Evolutionary conservation across 257 asterid species (phyloP).

Genomic region (Capsicum baccatum): DNA sequence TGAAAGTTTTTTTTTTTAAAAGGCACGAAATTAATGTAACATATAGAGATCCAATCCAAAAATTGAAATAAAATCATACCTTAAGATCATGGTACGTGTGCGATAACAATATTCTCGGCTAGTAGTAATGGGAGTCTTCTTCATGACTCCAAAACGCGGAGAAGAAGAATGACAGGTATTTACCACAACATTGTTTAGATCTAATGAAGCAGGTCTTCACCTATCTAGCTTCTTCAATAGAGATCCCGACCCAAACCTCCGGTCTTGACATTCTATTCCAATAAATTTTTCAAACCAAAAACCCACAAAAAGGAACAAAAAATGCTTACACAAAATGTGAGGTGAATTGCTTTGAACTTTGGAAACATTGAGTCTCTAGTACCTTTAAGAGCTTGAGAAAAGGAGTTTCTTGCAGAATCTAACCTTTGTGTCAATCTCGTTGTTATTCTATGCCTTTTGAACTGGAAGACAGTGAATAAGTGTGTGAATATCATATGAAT

Average conservation of each 20-base stretch:
- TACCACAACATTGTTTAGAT: slow-evolving; percentile 59
- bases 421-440: no score
- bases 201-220: slow-evolving; percentile 74
- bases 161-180: slow-evolving; percentile 60
- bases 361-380: slow-evolving; percentile 22
- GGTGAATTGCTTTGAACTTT: slow-evolving; percentile 21
- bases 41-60: no score
- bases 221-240: slow-evolving; percentile 58
- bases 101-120: slow-evolving; percentile 29
- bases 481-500: no score
- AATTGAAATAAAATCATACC: no score
- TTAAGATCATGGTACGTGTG: no score
- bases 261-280: slow-evolving; percentile 78
- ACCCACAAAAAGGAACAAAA: slow-evolving; percentile 25
- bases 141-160: slow-evolving; percentile 63
- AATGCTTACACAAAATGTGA: not conserved
- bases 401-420: slow-evolving; percentile 32
- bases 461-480: no score
- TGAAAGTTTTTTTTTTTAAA: no score
- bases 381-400: slow-evolving; percentile 96
- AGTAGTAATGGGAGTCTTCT: slow-evolving; percentile 54
- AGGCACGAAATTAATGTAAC: no score
- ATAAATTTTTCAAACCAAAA: slow-evolving; percentile 23
- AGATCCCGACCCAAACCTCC: slow-evolving; percentile 65
- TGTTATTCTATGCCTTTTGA: no score